These are phyloP conservation scores for Cyclotella sp. DNA, from an alignment of 108 stramenopile genomes.

Conservation along the genomic window DNA sequence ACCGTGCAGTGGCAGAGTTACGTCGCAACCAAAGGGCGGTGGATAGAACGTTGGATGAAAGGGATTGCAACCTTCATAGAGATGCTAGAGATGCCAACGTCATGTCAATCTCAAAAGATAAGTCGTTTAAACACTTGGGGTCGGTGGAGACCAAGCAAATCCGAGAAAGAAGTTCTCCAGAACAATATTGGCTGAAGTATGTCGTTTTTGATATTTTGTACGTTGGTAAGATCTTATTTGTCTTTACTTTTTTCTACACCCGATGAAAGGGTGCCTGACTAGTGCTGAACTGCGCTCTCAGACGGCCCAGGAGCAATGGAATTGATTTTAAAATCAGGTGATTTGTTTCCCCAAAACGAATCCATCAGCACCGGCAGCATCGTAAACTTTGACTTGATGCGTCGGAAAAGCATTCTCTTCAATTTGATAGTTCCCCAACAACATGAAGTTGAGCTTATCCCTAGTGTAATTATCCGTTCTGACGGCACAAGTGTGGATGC, in stretches of 20 bases:
- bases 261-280: background rate
- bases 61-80: slow-evolving; percentile 71
- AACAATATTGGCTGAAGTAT: slow-evolving; percentile 74
- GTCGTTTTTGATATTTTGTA: slow-evolving; percentile 77
- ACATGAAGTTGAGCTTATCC: slow-evolving; percentile 67
- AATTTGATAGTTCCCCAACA: slow-evolving; percentile 64
- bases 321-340: slow-evolving; percentile 48
- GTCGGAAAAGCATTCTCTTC: slow-evolving; percentile 74
- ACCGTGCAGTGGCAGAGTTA: slow-evolving; percentile 70
- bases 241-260: background rate
- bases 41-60: slow-evolving; percentile 62
- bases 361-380: slow-evolving; percentile 61
- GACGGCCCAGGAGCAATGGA: slow-evolving; percentile 69
- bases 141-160: slow-evolving; percentile 12
- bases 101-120: slow-evolving; percentile 35
- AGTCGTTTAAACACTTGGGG: slow-evolving; percentile 16
- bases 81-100: slow-evolving; percentile 51
- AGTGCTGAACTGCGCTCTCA: too few relatives aligned
- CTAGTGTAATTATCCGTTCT: slow-evolving; percentile 68
- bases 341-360: slow-evolving; percentile 45
- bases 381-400: slow-evolving; percentile 61
- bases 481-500: slow-evolving; percentile 69
- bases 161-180: slow-evolving; percentile 38
- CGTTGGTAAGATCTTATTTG: slow-evolving; percentile 17
- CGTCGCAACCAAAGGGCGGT: slow-evolving; percentile 57